A percentile compares a stretch with the other conserved stretches of the same genome.
phyloP scores from a whole-genome alignment of 768 basidiomycete species.

The Lactarius sanguifluus region DNA sequence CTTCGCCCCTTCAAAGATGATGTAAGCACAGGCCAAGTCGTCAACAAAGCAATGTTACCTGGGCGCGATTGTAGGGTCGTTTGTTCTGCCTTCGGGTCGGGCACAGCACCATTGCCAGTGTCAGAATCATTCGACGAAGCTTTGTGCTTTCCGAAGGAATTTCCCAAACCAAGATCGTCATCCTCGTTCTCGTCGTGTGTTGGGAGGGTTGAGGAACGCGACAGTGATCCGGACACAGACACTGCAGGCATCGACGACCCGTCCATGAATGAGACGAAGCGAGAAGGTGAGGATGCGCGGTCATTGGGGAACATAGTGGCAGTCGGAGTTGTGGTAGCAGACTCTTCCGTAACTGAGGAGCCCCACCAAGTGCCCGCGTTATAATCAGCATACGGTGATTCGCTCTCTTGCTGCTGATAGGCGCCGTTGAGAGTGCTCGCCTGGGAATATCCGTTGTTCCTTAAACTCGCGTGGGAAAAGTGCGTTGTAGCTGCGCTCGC shows the following conservation, averaged over 20 bases:
- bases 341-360: slow-evolving; percentile 42
- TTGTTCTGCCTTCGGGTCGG: slow-evolving; percentile 19
- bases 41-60: slow-evolving; percentile 32
- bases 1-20: slow-evolving; percentile 14
- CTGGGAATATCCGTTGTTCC: slow-evolving; percentile 32
- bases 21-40: background rate
- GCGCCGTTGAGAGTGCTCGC: background rate
- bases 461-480: slow-evolving; percentile 45
- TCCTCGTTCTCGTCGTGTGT: slow-evolving; percentile 58
- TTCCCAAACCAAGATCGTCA: slow-evolving; percentile 92
- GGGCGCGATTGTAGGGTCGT: slow-evolving; percentile 35
- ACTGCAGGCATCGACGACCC: slow-evolving; percentile 42
- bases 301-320: slow-evolving; percentile 61
- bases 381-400: background rate
- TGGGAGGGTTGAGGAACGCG: slow-evolving; percentile 26
- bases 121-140: slow-evolving; percentile 35
- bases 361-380: slow-evolving; percentile 58
- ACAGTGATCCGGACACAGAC: slow-evolving; percentile 27
- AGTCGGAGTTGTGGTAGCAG: slow-evolving; percentile 59
- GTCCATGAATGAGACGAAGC: slow-evolving; percentile 86
- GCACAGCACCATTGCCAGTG: slow-evolving; percentile 32
- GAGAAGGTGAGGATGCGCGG: slow-evolving; percentile 30
- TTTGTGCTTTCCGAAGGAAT: slow-evolving; percentile 49
- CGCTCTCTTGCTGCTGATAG: slow-evolving; percentile 12
- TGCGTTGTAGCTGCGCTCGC: slow-evolving; percentile 53